A percentile compares a stretch with the other conserved stretches of the same genome.
These are phyloP conservation scores for Silybum marianum DNA, from an alignment of 129 eudicot species.

Conservation along the genomic window DNA sequence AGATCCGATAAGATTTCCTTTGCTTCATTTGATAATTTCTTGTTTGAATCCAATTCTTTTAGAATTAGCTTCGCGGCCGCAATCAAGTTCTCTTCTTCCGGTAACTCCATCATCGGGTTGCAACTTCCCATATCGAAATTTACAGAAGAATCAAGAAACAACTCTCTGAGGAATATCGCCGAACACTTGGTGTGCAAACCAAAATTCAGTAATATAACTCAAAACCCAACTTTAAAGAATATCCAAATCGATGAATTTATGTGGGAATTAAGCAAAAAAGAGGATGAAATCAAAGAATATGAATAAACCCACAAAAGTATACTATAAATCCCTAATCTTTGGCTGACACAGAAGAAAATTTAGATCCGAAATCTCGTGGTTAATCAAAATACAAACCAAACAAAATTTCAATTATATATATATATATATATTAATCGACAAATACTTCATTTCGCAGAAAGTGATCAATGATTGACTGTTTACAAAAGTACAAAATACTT, in stretches of 20 bases:
- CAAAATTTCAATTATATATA: neutral
- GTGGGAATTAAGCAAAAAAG: neutral
- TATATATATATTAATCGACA: neutral
- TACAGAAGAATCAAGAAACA: no score
- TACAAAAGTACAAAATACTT: constrained; percentile 33
- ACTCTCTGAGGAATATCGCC: neutral
- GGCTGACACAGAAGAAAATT: neutral
- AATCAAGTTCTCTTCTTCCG: constrained; percentile 68
- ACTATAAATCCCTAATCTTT: neutral
- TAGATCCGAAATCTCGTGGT: constrained; percentile 28
- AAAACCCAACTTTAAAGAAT: neutral
- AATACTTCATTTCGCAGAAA: constrained; percentile 24
- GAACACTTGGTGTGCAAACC: constrained; percentile 16
- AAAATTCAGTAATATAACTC: neutral
- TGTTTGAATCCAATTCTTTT: constrained; percentile 58
- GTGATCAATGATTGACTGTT: constrained; percentile 26
- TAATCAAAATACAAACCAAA: constrained; percentile 6
- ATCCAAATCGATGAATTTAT: neutral
- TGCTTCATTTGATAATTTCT: constrained; percentile 49
- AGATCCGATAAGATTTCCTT: constrained; percentile 62
- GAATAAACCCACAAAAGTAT: neutral
- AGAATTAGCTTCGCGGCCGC: constrained; percentile 67
- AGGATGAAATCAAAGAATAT: neutral
- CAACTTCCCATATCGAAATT: no score
- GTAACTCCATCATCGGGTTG: constrained; percentile 24